Base-by-base conservation (phyloP, 2,329 filamentous ascomycete genomes). In the Coniella lustricola region DNA sequence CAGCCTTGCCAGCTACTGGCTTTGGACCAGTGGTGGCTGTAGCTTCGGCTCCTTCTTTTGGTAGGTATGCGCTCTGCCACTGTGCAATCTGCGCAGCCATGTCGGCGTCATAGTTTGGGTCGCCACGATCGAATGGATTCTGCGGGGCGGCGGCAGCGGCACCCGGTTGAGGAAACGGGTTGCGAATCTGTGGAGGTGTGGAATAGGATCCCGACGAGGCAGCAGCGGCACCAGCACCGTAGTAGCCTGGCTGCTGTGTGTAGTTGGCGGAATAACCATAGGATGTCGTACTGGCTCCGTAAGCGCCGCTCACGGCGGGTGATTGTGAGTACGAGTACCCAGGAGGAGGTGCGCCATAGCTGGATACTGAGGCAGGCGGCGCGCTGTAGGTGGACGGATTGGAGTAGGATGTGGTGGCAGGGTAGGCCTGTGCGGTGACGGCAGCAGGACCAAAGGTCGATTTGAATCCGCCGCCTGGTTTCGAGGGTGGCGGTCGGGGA, bases 1-100 rank as follows among this genome's bases (percentile, higher is more conserved):
- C 61, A 14, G 48, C 49, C 40, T 62, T 64, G 50, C 57, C 61
- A 54, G 53, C 49, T 48, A 53, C 57, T 44, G 62, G 44, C 54
- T 56, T 47, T 9, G 46, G 44, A 7, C 53, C 57, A 34, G 64
- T 56, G 14, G 50, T 49, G 21, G 50, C 54, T 25, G 48, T 49
- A 18, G 57, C 52, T 3, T 61, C 63, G 32, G 63, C 62, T 10
- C 75, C 71, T 43, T 85, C 82, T 57, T 78, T 83, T 43, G 74
- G 76, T 54, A 82, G 79, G 66, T 95, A 95, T 21, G 90, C 88
- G 66, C 85, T 91, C 67, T 95, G 90, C 89, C 91, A 96, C 66
- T 95, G 87, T 42, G 90, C 90, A 53, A 96, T 90, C 65, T 94
- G 88, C 25, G 88, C 89, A 50, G 93, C 89, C 72, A 88, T 85